Evolutionary conservation across 1,284 basidiomycete species (phyloP).

Genomic region (Cryptococcus wingfieldii): DNA sequence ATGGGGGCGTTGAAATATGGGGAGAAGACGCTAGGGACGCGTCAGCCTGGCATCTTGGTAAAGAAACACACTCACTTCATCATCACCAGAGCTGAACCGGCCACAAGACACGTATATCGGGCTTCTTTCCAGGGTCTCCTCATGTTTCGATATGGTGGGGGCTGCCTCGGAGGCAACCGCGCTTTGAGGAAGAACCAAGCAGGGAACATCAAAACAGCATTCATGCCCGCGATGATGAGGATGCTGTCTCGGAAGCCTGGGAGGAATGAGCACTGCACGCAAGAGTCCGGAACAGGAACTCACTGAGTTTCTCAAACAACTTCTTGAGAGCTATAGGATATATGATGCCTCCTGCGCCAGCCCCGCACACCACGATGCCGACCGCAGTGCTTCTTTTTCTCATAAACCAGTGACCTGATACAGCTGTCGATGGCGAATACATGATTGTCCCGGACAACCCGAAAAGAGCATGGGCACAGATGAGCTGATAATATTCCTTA

Average conservation of each 20-base stretch:
- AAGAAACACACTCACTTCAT: constrained; percentile 25
- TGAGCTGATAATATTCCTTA: constrained; percentile 44
- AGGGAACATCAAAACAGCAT: constrained; percentile 37
- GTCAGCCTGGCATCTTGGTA: background rate
- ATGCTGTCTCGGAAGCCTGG: constrained; percentile 42
- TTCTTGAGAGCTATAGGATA: constrained; percentile 42
- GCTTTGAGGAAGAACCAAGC: constrained; percentile 39
- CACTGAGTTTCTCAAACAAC: constrained; percentile 30
- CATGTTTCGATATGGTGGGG: constrained; percentile 31
- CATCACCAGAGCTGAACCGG: constrained; percentile 25
- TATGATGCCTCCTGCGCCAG: constrained; percentile 41
- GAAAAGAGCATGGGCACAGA: constrained; percentile 38
- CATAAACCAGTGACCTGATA: constrained; percentile 45
- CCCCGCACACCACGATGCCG: constrained; percentile 39
- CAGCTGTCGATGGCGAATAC: constrained; percentile 41
- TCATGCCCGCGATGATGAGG: constrained; percentile 40
- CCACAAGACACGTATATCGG: constrained; percentile 27
- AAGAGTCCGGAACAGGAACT: constrained; percentile 9
- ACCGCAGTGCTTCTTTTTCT: constrained; percentile 35
- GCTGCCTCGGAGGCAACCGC: constrained; percentile 34
- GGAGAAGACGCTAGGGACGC: constrained; percentile 24
- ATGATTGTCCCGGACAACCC: constrained; percentile 36
- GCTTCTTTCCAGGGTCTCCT: constrained; percentile 32
- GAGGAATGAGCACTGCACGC: background rate
- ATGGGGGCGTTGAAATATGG: constrained; percentile 37